These are phyloP conservation scores for Blumeria graminis DNA, from an alignment of 2,329 filamentous ascomycete genomes.

Conservation along the genomic window DNA sequence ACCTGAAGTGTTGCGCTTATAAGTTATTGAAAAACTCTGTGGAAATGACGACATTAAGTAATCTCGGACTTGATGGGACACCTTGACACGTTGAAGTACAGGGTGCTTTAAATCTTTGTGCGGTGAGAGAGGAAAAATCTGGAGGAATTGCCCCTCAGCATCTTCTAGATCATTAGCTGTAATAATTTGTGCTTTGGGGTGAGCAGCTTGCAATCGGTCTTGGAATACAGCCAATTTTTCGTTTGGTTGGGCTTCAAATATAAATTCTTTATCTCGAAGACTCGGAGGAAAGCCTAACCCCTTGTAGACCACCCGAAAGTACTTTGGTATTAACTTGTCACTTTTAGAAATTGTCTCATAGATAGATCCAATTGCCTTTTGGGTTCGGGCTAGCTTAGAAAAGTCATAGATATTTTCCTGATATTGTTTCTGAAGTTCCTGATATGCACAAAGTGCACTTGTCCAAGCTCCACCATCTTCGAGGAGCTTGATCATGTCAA, in stretches of 20 bases:
- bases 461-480: conserved; percentile 91
- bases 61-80: conserved; percentile 64
- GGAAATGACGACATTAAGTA: conserved; percentile 60
- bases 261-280: conserved; percentile 71
- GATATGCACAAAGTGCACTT: conserved; percentile 66
- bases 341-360: conserved; percentile 74
- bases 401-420: conserved; percentile 80
- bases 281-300: conserved; percentile 67
- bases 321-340: conserved; percentile 54
- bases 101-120: conserved; percentile 64
- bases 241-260: conserved; percentile 59
- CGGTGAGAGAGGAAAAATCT: conserved; percentile 57
- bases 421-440: conserved; percentile 78
- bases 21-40: conserved; percentile 54
- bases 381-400: conserved; percentile 65
- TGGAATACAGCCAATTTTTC: conserved; percentile 66
- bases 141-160: conserved; percentile 73
- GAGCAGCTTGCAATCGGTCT: conserved; percentile 79
- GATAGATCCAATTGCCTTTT: conserved; percentile 76
- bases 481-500: conserved; percentile 83
- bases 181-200: conserved; percentile 57
- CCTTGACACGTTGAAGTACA: conserved; percentile 69
- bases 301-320: conserved; percentile 77
- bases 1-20: conserved; percentile 43
- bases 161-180: conserved; percentile 42